These are phyloP conservation scores for Penicillium hesseltinei DNA, from an alignment of 2,329 filamentous ascomycete genomes.

Conservation along the genomic window DNA sequence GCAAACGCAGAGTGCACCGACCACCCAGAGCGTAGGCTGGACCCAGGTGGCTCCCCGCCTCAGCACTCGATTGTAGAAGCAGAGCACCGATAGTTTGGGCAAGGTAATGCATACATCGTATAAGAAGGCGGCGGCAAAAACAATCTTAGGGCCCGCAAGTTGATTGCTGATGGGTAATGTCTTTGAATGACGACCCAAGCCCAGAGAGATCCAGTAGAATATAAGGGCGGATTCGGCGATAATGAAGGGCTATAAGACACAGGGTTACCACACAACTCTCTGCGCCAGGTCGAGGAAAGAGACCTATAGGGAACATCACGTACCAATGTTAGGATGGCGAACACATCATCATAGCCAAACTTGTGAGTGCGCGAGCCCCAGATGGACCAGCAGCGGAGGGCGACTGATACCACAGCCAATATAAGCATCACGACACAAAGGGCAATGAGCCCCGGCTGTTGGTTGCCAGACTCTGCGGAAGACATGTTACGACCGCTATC, in stretches of 20 bases:
- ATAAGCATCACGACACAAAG: neutral
- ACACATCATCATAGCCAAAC: neutral
- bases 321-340: neutral
- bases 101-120: neutral
- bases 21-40: neutral
- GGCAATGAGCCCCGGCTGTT: neutral
- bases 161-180: neutral
- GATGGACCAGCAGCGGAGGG: neutral
- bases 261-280: neutral
- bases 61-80: neutral
- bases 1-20: neutral
- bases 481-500: neutral
- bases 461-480: neutral
- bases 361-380: neutral
- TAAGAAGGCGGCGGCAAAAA: neutral
- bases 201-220: neutral
- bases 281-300: neutral
- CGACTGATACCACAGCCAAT: neutral
- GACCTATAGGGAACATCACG: neutral
- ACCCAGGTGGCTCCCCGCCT: neutral
- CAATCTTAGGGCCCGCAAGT: neutral
- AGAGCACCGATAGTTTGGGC: neutral
- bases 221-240: neutral
- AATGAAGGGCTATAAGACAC: neutral
- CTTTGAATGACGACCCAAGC: neutral